Base-by-base conservation (phyloP, 2,329 filamentous ascomycete species). In the Celoporthe dispersa region DNA sequence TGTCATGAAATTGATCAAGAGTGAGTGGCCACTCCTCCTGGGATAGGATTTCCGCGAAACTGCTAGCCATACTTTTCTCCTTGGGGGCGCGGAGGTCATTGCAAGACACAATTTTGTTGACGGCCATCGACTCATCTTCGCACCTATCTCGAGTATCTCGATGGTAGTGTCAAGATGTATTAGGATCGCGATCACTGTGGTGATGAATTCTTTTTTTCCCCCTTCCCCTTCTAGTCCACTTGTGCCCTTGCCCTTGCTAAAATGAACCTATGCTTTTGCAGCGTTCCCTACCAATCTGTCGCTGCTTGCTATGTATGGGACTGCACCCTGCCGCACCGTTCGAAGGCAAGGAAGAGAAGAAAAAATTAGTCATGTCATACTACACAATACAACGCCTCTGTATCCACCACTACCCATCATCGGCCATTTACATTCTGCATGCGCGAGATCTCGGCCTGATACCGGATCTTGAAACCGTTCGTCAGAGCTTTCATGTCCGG, bases 391-490 rank as follows among this genome's bases (percentile, higher is more conserved):
- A 64, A 65, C 55, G 55, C 33, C 33, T 33, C 59, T 51, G 8
- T 25, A 67, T 35, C 28, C 16, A n/a, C 16, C 41, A 55, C 53
- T 31, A n/a, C 63, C 35, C 11, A 63, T 64, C 41, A 67, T 48
- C 73, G 70, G 28, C 73, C 73, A 19, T 74, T 75, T 2, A 63
- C 35, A 11, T 74, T 63, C 68, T 77, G 78, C 86, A 91, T 85
- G 80, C 90, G 92, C 71, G 85, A 85, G 79, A 94, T 84, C 78
- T 89, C 87, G 73, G 84, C 87, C 76, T 88, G 86, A 77, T 87
- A 94, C 68, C 94, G 85, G 77, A 95, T 81, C 86, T 98, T 98
- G 86, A 98, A 98, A 7, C 95, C 96, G 82, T 99, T 99, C 85
- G 95, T 97, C 73, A 99, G 84, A 64, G 94, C 94, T 75, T 92